phyloP scores from a whole-genome alignment of 768 basidiomycete genomes.

The Kondoa subrosea region DNA sequence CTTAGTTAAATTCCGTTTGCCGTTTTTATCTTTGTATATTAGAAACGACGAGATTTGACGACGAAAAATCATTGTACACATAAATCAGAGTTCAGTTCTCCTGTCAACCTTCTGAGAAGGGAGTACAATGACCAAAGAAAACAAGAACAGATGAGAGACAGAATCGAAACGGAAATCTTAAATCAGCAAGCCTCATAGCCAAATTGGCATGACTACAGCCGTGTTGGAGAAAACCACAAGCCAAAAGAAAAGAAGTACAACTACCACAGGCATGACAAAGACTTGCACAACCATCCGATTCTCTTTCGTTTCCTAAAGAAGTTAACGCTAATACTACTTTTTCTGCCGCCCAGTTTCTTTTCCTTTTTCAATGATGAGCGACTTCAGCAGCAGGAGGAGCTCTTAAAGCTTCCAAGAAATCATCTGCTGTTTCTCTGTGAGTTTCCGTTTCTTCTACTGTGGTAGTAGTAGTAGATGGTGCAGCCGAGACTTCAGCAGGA shows the following conservation, averaged over 20 bases:
- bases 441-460: not conserved
- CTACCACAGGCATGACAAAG: not conserved
- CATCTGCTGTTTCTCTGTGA: not conserved
- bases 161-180: not conserved
- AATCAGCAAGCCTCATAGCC: no score
- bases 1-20: no score
- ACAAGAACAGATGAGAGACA: not conserved
- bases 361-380: slow-evolving; percentile 3
- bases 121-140: not conserved
- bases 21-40: no score
- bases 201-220: no score
- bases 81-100: no score
- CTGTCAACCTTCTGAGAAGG: not conserved
- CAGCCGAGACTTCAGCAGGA: not conserved
- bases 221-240: no score
- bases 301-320: not conserved
- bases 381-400: not conserved
- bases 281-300: not conserved
- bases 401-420: slow-evolving; percentile 3
- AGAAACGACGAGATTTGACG: no score
- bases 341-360: not conserved
- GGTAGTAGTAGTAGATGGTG: not conserved
- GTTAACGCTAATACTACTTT: not conserved
- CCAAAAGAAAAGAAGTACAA: not conserved
- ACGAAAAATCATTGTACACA: no score